These are phyloP conservation scores for Daldinia childiae DNA, from an alignment of 495 filamentous ascomycete genomes.

Conservation along the genomic window DNA sequence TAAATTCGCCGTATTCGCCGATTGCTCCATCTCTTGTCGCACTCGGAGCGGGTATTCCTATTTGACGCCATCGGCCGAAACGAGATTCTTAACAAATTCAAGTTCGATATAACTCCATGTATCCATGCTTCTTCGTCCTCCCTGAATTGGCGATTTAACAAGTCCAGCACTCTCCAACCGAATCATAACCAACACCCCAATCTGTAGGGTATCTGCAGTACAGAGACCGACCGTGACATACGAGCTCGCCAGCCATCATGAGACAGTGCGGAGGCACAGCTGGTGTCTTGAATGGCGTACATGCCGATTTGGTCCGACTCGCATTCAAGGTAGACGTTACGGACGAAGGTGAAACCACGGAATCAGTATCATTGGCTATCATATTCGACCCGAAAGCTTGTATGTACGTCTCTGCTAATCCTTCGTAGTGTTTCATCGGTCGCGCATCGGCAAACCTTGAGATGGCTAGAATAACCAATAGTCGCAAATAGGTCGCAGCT, in stretches of 20 bases:
- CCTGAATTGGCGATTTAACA: constrained; percentile 2
- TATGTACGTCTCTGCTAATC: constrained; percentile 21
- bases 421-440: constrained; percentile 16
- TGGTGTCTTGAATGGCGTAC: constrained; percentile 33
- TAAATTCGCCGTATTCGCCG: not conserved
- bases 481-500: not conserved
- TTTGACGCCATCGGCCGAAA: not conserved
- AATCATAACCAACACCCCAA: constrained; percentile 31
- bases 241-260: constrained; percentile 24
- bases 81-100: not conserved
- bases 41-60: not conserved
- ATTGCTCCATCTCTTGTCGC: not conserved
- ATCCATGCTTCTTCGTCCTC: not conserved
- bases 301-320: constrained; percentile 3
- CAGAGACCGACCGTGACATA: constrained; percentile 20
- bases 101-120: not conserved
- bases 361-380: constrained; percentile 23
- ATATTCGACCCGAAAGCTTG: constrained; percentile 21
- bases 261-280: constrained; percentile 18
- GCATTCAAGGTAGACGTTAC: not conserved
- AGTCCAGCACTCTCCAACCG: constrained; percentile 32
- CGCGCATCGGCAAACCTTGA: not conserved
- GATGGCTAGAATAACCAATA: constrained; percentile 1
- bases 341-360: not conserved
- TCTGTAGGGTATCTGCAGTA: constrained; percentile 34